A percentile compares a stretch with the other conserved stretches of the same genome.
Conservation (phyloP, 257 asterid species). For the Coffea eugenioides region DNA sequence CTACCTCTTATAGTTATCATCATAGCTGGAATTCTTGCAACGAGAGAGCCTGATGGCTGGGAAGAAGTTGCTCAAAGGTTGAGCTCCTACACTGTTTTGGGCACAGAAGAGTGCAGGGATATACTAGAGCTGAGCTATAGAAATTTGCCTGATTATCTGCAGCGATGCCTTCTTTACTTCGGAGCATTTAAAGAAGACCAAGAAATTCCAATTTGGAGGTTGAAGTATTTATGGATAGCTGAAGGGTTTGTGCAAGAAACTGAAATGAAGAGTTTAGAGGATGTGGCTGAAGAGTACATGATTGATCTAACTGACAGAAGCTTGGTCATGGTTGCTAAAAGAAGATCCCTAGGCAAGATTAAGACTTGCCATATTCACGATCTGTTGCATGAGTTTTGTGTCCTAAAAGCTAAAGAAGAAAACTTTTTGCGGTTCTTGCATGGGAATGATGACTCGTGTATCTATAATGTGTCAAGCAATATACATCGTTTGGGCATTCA, state of each 20-base stretch:
- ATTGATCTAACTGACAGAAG: not conserved
- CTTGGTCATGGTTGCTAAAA: constrained; percentile 2
- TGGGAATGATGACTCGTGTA: too few relatives aligned
- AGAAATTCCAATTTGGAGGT: not conserved
- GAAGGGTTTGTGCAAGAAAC: not conserved
- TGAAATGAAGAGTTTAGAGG: not conserved
- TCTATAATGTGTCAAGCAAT: too few relatives aligned
- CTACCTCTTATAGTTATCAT: constrained; percentile 4
- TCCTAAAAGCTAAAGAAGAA: too few relatives aligned
- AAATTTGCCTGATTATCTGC: not conserved
- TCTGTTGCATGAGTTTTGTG: too few relatives aligned
- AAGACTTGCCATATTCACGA: too few relatives aligned
- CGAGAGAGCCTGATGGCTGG: not conserved
- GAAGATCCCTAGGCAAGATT: not conserved
- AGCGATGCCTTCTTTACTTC: constrained; percentile 10
- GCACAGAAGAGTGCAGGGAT: not conserved
- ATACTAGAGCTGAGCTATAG: constrained; percentile 1
- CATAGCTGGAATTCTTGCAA: constrained; percentile 5
- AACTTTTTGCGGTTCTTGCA: too few relatives aligned
- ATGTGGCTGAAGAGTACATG: not conserved
- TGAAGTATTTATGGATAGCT: constrained; percentile 3
- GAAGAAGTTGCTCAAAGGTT: not conserved
- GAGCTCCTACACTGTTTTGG: not conserved
- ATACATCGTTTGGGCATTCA: too few relatives aligned
- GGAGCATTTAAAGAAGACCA: constrained; percentile 3